phyloP scores from a whole-genome alignment of 257 asterid species.

The Forsythia viridissima region DNA sequence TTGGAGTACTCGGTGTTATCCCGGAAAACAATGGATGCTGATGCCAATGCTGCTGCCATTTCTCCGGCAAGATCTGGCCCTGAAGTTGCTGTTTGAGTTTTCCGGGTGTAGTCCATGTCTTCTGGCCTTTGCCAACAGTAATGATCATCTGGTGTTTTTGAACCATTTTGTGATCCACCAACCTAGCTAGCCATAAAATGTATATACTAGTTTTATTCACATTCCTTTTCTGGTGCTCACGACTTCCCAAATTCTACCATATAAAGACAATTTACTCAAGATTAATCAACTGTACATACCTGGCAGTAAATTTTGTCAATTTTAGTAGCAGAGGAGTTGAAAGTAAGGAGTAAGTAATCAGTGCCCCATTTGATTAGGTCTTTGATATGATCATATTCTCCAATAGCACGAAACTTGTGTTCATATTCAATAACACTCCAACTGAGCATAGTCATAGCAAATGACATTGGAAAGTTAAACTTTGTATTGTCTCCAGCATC shows the following conservation, averaged over 20 bases:
- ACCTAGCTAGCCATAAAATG: constrained; percentile 37
- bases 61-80: constrained; percentile 85
- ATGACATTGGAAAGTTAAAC: constrained; percentile 85
- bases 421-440: constrained; percentile 94
- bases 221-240: background rate
- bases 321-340: constrained; percentile 67
- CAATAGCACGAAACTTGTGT: constrained; percentile 66
- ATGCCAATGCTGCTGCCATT: constrained; percentile 83
- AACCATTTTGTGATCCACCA: constrained; percentile 60
- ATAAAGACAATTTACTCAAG: background rate
- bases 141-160: constrained; percentile 82
- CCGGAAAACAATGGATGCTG: constrained; percentile 86
- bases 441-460: constrained; percentile 90
- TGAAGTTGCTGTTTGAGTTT: constrained; percentile 39
- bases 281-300: constrained; percentile 33
- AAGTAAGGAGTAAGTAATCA: constrained; percentile 78
- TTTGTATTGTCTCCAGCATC: constrained; percentile 88
- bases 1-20: constrained; percentile 50
- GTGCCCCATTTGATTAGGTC: constrained; percentile 91
- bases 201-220: background rate
- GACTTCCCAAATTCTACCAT: too few species aligned
- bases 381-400: constrained; percentile 67
- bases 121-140: constrained; percentile 89
- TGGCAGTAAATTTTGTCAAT: constrained; percentile 71
- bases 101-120: constrained; percentile 73